Base-by-base conservation (phyloP, 345 rosid genomes). In the Salix dunnii region DNA sequence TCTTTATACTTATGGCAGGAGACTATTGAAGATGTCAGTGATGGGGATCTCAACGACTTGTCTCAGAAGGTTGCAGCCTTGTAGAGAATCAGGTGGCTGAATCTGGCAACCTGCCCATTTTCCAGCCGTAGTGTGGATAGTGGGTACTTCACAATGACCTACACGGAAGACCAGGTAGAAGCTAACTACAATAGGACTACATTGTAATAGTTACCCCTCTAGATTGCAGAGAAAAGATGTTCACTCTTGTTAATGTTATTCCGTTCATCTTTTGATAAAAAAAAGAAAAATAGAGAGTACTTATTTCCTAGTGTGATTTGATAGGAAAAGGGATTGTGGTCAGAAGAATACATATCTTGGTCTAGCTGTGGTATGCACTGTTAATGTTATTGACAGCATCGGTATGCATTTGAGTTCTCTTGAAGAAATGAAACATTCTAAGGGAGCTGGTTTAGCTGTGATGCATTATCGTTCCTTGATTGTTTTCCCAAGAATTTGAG, bases 21-120 rank as follows among this genome's bases (percentile, higher is more conserved):
- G 60, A 66, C 89, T 2, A 89, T 89, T 65, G 38, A 80, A 6
- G 93, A 85, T 81, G 83, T 25, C 6, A 61, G 58, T 2, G 87
- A 89, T 2, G 98, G 92, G 76, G 70, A 74, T 10, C 85, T 84
- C 2, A 87, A 86, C 2, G 88, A 72, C 8, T 79, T 93, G 87
- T 67, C 97, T 67, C 85, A 79, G 58, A 88, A 87, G 83, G 82
- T 93, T 11, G 87, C 86, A 23, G 79, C 81, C 28, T 87, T 96
- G 7, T 28, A 27, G 60, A 60, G 69, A 73, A 38, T 77, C 48
- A 36, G 31, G 35, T 36, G 60, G 58, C 27, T 65, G 66, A 49
- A 33, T 30, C 18, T 30, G 10, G 5, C 43, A 2, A 58, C 18
- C 20, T 78, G 40, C 67, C 40, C 4, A 21, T 76, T 58, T 42